Evolutionary conservation across 2,329 filamentous ascomycete species (phyloP).

Genomic region (Daldinia sp.): DNA sequence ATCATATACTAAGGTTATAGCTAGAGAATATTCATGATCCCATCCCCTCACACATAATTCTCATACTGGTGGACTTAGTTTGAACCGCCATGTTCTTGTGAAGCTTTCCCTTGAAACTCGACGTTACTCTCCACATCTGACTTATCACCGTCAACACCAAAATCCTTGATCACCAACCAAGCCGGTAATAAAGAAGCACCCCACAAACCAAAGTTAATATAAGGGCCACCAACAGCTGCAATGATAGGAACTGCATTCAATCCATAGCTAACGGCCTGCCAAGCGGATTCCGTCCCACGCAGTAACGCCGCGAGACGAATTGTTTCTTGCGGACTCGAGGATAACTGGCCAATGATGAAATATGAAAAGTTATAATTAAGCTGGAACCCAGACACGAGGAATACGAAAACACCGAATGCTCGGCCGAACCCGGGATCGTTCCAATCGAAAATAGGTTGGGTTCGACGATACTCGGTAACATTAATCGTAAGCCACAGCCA

Average conservation of each 20-base stretch:
- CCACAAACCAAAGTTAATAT: slow-evolving; percentile 77
- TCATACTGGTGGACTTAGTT: not conserved
- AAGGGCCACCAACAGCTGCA: slow-evolving; percentile 70
- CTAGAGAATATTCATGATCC: not conserved
- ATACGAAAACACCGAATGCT: slow-evolving; percentile 72
- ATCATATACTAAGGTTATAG: not conserved
- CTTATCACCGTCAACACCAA: slow-evolving; percentile 51
- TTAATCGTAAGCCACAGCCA: slow-evolving; percentile 77
- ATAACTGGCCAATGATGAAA: slow-evolving; percentile 74
- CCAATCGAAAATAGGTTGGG: slow-evolving; percentile 73
- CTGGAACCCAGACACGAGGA: slow-evolving; percentile 74
- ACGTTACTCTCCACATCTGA: slow-evolving; percentile 11
- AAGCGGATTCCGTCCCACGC: slow-evolving; percentile 75
- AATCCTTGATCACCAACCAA: slow-evolving; percentile 70
- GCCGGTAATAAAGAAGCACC: slow-evolving; percentile 68
- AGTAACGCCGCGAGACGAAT: slow-evolving; percentile 73
- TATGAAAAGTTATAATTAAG: slow-evolving; percentile 79
- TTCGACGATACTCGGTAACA: slow-evolving; percentile 66
- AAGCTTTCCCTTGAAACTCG: slow-evolving; percentile 10
- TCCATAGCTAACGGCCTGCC: slow-evolving; percentile 77
- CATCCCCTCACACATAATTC: too few species aligned
- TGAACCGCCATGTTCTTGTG: slow-evolving; percentile 5
- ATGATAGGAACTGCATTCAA: slow-evolving; percentile 69
- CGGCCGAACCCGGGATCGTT: slow-evolving; percentile 67
- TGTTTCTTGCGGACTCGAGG: slow-evolving; percentile 67